These are phyloP conservation scores for Toxicodendron radicans DNA, from an alignment of 345 rosid genomes.

Conservation along the genomic window DNA sequence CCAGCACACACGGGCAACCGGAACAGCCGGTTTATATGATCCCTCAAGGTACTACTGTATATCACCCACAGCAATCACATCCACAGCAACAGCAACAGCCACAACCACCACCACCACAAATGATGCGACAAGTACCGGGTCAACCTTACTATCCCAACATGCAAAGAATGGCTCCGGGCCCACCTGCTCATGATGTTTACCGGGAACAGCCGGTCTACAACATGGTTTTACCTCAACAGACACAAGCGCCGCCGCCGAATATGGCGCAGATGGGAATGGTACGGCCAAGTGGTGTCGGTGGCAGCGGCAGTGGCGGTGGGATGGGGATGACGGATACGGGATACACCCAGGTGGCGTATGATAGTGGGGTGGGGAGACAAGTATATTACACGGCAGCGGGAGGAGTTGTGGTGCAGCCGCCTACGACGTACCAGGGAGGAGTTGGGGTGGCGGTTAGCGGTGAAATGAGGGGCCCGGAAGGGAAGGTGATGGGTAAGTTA, in stretches of 20 bases:
- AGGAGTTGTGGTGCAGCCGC: slow-evolving; percentile 30
- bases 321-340: slow-evolving; percentile 34
- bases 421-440: slow-evolving; percentile 59
- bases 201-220: slow-evolving; percentile 69
- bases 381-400: slow-evolving; percentile 62
- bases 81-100: too few relatives aligned
- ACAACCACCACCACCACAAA: slow-evolving; percentile 29
- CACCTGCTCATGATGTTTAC: slow-evolving; percentile 46
- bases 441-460: slow-evolving; percentile 48
- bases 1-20: slow-evolving; percentile 31
- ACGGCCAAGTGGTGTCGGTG: slow-evolving; percentile 38
- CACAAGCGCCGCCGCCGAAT: slow-evolving; percentile 22
- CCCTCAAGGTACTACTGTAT: slow-evolving; percentile 34
- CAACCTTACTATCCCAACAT: slow-evolving; percentile 66
- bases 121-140: slow-evolving; percentile 50
- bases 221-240: slow-evolving; percentile 37
- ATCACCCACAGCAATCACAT: slow-evolving; percentile 37
- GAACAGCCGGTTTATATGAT: slow-evolving; percentile 72
- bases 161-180: slow-evolving; percentile 50
- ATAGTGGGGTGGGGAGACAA: slow-evolving; percentile 57
- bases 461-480: slow-evolving; percentile 48
- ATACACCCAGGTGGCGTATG: slow-evolving; percentile 62
- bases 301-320: slow-evolving; percentile 35
- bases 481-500: slow-evolving; percentile 36
- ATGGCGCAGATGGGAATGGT: slow-evolving; percentile 32